phyloP scores from a whole-genome alignment of 768 basidiomycete species.

The Tremella fuciformis region DNA sequence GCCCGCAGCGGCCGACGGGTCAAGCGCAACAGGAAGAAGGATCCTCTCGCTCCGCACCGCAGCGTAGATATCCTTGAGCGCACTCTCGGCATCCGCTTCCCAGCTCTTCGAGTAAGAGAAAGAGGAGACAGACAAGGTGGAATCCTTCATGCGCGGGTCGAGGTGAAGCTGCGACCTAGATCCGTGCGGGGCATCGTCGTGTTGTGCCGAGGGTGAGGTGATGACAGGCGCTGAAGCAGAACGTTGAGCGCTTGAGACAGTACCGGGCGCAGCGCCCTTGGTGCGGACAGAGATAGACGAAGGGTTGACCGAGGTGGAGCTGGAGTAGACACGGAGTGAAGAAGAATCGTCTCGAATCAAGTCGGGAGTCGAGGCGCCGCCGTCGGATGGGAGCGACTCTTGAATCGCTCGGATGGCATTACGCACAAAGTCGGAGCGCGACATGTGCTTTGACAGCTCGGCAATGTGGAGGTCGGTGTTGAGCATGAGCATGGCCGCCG shows the following conservation, averaged over 20 bases:
- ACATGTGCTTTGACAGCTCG: conserved; percentile 83
- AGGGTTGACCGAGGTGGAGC: conserved; percentile 6
- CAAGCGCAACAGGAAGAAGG: conserved; percentile 61
- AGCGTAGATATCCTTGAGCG: conserved; percentile 94
- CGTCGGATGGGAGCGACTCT: conserved; percentile 62
- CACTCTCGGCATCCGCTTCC: conserved; percentile 79
- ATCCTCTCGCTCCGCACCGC: conserved; percentile 89
- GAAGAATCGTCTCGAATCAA: conserved; percentile 64
- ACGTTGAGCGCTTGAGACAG: conserved; percentile 19
- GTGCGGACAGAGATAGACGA: conserved; percentile 9
- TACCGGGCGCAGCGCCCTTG: conserved; percentile 5
- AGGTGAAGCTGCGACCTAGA: conserved; percentile 12
- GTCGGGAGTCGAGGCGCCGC: conserved; percentile 60
- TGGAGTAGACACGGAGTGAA: conserved; percentile 2
- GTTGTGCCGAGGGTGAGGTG: not conserved
- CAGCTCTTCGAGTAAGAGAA: conserved; percentile 58
- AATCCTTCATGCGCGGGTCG: conserved; percentile 10
- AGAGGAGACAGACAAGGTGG: conserved; percentile 31
- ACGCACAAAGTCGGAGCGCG: conserved; percentile 80
- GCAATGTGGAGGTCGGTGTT: conserved; percentile 98
- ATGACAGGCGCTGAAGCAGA: conserved; percentile 34
- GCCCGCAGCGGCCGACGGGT: not conserved
- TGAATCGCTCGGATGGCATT: conserved; percentile 87
- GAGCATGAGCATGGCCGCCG: conserved; percentile 85
- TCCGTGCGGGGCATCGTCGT: conserved; percentile 5